Base-by-base conservation (phyloP, 1,284 basidiomycete species). In the Termitomyces sp. region DNA sequence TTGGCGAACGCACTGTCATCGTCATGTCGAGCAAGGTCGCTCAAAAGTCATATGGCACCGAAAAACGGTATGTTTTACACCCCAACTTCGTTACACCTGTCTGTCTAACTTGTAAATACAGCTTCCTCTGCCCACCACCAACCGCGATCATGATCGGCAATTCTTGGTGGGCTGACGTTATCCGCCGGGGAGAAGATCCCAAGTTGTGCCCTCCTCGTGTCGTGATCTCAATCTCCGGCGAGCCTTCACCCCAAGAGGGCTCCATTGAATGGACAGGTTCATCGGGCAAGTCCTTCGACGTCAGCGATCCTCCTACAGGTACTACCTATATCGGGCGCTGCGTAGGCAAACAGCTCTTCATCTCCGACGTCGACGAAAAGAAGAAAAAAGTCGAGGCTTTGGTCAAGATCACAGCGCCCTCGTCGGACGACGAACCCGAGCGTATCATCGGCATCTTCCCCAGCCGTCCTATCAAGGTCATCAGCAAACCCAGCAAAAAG, bases 21-120 rank as follows among this genome's bases (percentile, higher is more conserved):
- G 90, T 98, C 64, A 93, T 97, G 89, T 95, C 93, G 21, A 93
- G 91, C 67, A 93, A 91, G 66, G 93, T 97, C 37, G 96, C 93
- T 2, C 96, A 98, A 74, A 97, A 97, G 69, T 93, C 91, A 16
- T 98, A 98, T 65, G 94, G 93, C 37, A 93, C 88, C 10, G 95
- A 98, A 71, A 97, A 97, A 71, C 83, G 95, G 79, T 88, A 59
- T 50, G 75, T 66, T 49, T 24, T 5, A 24, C 21, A 24, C 21
- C 21, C n/a, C n/a, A n/a, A 24, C 21, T 2, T 24, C 5, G 3
- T 24, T 2, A 24, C 21, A 3, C 21, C 21, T 24, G 3, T 24
- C 21, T 24, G 21, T 24, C 21, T 24, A n/a, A n/a, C n/a, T n/a
- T n/a, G n/a, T n/a, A n/a, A n/a, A n/a, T n/a, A 2, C 55, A 79